Conservation (phyloP, 108 stramenopile species). For the Nitzschia sp. region DNA sequence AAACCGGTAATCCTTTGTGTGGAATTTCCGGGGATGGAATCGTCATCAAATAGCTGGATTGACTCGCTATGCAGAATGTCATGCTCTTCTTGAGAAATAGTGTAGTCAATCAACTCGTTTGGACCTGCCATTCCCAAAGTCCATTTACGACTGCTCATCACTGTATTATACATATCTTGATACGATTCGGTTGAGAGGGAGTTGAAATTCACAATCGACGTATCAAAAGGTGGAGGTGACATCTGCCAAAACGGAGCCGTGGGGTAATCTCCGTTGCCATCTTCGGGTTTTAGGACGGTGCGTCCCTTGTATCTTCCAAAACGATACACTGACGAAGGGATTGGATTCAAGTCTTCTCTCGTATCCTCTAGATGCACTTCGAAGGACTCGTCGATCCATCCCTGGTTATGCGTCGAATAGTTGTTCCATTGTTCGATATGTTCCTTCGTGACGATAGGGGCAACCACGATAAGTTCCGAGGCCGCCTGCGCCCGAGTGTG, state of each 20-base stretch:
- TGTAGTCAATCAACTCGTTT: slow-evolving; percentile 7
- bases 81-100: neutral
- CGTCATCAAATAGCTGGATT: neutral
- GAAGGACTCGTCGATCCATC: slow-evolving; percentile 1
- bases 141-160: neutral
- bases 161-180: neutral
- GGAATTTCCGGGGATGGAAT: neutral
- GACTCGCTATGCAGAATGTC: neutral
- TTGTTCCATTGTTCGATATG: neutral
- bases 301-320: neutral
- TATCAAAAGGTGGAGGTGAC: slow-evolving; percentile 9
- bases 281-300: neutral
- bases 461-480: neutral
- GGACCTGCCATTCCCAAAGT: slow-evolving; percentile 1
- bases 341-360: neutral
- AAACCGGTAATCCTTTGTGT: neutral
- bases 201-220: slow-evolving; percentile 9
- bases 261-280: neutral
- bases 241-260: slow-evolving; percentile 7
- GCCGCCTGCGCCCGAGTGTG: neutral
- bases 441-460: slow-evolving; percentile 8
- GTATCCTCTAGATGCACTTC: neutral
- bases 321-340: neutral
- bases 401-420: neutral
- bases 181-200: slow-evolving; percentile 4